Base-by-base conservation (phyloP, 805 yeast genomes). In the Kazachstania taianensis region DNA sequence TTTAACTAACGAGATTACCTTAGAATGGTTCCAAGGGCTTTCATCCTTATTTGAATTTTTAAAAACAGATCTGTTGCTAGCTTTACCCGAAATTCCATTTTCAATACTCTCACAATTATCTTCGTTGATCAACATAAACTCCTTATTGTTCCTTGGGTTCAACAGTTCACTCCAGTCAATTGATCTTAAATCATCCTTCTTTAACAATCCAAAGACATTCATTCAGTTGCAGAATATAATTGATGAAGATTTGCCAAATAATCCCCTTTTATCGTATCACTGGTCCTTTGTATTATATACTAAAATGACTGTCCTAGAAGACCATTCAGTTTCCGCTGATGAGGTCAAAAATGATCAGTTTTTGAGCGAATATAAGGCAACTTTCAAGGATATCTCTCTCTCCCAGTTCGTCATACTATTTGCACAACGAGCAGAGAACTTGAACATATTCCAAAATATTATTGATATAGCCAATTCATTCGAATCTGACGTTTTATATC, bases 261-360 rank as follows among this genome's bases (percentile, higher is more conserved):
- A 72, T 41, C 59, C 81, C 2, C 52, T 79, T 8, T 59, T 77
- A 1, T 52, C 73, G 30, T 80, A 78, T 49, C 69, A 74, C 16
- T 81, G 89, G 89, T 70, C 82, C 20, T 70, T 78, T 10, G 53
- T 76, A 8, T 50, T 76, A 8, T 72, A 73, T 44, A 35, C 78
- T 16, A 74, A 76, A 41, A 62, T 64, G 6, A 59, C 66, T 15
- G 48, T 70, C 3, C 46, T 70, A n/a, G 66, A 65, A 30, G 69
- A 67, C 28, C 49, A 49, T 14, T 59, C 65, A 20, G 50, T 52
- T 2, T 41, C 41, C 7, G 46, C 48, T 8, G 18, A 15, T 10
- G 3, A 17, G 5, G 20, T 7, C 5, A n/a, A 14, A 5, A 7
- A 40, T 28, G 23, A 18, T 7, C 5, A 14, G n/a, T 41, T 41